phyloP scores from a whole-genome alignment of 371 early-diverging fungal species.

The Actinomucor elegans region DNA sequence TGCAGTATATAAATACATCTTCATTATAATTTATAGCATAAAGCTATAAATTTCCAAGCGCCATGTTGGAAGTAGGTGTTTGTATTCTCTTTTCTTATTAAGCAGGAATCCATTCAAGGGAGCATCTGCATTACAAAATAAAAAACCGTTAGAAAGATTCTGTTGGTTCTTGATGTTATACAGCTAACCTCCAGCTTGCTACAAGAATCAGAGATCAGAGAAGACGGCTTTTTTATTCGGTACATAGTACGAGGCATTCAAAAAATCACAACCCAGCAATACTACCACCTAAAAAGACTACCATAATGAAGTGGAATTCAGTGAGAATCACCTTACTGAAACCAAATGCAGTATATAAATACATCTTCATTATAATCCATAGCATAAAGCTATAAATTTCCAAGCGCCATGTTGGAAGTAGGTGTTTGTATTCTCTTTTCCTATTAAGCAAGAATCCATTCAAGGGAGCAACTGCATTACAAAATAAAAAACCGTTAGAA shows the following conservation, averaged over 20 bases:
- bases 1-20: constrained; percentile 16
- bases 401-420: constrained; percentile 19
- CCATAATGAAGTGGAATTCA: constrained; percentile 13
- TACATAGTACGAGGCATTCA: constrained; percentile 3
- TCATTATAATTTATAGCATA: constrained; percentile 11
- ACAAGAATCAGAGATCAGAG: neutral
- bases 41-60: constrained; percentile 18
- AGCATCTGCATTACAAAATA: constrained; percentile 5
- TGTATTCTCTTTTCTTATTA: too few relatives aligned
- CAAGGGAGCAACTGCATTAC: neutral
- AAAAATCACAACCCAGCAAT: constrained; percentile 7
- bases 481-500: constrained; percentile 1
- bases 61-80: constrained; percentile 14
- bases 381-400: constrained; percentile 8
- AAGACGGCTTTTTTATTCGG: neutral
- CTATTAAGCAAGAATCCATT: neutral
- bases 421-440: constrained; percentile 4
- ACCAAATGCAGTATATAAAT: constrained; percentile 13
- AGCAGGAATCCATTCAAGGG: too few relatives aligned
- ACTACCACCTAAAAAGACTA: constrained; percentile 3
- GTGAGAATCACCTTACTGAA: constrained; percentile 11
- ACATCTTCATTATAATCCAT: constrained; percentile 14
- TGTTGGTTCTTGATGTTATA: constrained; percentile 5
- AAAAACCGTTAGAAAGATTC: constrained; percentile 8
- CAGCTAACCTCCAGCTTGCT: constrained; percentile 9